Percentiles rank a stretch among this genome's conserved stretches.
phyloP scores from a whole-genome alignment of 176 grass and related monocot genomes.

The sorghum (Sorghum bicolor) region DNA sequence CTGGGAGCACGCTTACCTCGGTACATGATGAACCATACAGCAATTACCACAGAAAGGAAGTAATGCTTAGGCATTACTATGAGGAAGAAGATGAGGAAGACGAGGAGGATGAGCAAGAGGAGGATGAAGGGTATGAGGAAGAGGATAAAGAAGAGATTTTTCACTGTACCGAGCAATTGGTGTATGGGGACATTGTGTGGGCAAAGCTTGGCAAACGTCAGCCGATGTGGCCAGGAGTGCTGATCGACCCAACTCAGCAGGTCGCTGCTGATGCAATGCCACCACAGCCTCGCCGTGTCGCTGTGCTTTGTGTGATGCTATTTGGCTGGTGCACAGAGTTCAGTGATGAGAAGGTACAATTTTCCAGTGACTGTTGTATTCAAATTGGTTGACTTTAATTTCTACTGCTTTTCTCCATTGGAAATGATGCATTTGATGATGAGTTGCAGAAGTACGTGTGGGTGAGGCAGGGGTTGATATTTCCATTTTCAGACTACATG shows the following conservation, averaged over 20 bases:
- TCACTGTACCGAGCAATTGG: slow-evolving; percentile 38
- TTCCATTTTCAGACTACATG: slow-evolving; percentile 88
- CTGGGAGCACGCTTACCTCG: slow-evolving; percentile 52
- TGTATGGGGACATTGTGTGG: slow-evolving; percentile 84
- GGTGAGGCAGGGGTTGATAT: slow-evolving; percentile 71
- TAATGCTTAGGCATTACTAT: slow-evolving; percentile 23
- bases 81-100: slow-evolving; percentile 14
- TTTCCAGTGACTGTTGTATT: not conserved
- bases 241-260: slow-evolving; percentile 72
- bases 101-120: slow-evolving; percentile 17
- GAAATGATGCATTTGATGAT: slow-evolving; percentile 26
- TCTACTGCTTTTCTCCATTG: not conserved
- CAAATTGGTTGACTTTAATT: not conserved
- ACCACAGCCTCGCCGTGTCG: slow-evolving; percentile 35
- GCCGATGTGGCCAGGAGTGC: slow-evolving; percentile 70
- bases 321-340: slow-evolving; percentile 70
- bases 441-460: slow-evolving; percentile 76
- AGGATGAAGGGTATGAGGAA: slow-evolving; percentile 19
- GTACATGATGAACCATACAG: slow-evolving; percentile 14
- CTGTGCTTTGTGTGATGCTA: slow-evolving; percentile 76
- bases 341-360: slow-evolving; percentile 56
- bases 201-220: slow-evolving; percentile 76
- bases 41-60: slow-evolving; percentile 27
- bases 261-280: slow-evolving; percentile 45
- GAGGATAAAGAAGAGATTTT: slow-evolving; percentile 22